These are phyloP conservation scores for Candida glucosophila DNA, from an alignment of 1,139 yeast genomes.

Conservation along the genomic window DNA sequence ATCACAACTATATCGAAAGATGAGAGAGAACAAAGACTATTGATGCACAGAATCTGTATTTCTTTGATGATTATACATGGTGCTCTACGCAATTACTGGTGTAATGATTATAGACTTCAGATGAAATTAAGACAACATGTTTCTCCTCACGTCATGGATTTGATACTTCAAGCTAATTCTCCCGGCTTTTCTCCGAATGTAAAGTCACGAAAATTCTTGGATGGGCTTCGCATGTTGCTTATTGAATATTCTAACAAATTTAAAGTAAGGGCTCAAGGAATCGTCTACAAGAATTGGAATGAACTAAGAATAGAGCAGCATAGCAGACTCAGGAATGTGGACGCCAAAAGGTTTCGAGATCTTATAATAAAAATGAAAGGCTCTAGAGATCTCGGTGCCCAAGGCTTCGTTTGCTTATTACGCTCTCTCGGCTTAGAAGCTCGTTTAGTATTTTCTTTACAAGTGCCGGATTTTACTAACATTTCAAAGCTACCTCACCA, in stretches of 20 bases:
- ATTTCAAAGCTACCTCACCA: slow-evolving; percentile 13
- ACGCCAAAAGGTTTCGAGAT: slow-evolving; percentile 29
- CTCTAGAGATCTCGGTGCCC: slow-evolving; percentile 73
- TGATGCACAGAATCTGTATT: slow-evolving; percentile 54
- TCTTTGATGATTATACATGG: slow-evolving; percentile 59
- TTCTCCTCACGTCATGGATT: slow-evolving; percentile 34
- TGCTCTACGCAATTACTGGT: slow-evolving; percentile 63
- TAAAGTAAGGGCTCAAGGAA: slow-evolving; percentile 37
- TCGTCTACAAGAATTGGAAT: slow-evolving; percentile 53
- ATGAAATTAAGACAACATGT: slow-evolving; percentile 32
- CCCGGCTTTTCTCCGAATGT: slow-evolving; percentile 26
- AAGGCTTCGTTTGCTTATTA: slow-evolving; percentile 74
- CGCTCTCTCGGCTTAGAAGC: slow-evolving; percentile 67
- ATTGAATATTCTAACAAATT: slow-evolving; percentile 54
- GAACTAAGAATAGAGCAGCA: slow-evolving; percentile 26
- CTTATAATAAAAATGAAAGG: slow-evolving; percentile 47
- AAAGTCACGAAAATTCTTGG: slow-evolving; percentile 64
- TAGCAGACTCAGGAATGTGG: slow-evolving; percentile 16
- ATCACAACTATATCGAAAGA: slow-evolving; percentile 38
- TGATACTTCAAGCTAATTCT: slow-evolving; percentile 36
- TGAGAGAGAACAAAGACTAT: slow-evolving; percentile 43
- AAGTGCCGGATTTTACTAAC: slow-evolving; percentile 76
- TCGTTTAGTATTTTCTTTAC: slow-evolving; percentile 72
- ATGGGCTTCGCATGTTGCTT: slow-evolving; percentile 62
- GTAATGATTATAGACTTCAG: slow-evolving; percentile 42